A percentile compares a stretch with the other conserved stretches of the same genome.
Evolutionary conservation across 192 early-diverging fungal species (phyloP).

Genomic region (Coemansia asiatica): DNA sequence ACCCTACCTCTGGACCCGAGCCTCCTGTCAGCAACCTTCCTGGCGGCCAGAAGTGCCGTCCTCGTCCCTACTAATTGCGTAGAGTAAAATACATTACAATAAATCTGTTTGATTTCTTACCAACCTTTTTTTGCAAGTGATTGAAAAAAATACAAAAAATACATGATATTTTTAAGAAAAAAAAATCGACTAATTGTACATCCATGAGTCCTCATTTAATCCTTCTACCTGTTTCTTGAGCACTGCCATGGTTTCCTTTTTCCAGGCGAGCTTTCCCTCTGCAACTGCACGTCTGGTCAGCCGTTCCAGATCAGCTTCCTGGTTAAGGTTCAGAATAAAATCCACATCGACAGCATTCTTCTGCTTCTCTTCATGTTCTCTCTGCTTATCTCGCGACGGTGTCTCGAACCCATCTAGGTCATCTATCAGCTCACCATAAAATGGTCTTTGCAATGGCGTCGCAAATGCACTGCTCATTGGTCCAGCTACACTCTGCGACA

Average conservation of each 20-base stretch:
- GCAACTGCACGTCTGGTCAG: conserved; percentile 32
- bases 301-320: conserved; percentile 43
- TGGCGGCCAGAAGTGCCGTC: conserved; percentile 7
- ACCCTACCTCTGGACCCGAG: not conserved
- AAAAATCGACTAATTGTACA: conserved; percentile 29
- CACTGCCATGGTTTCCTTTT: conserved; percentile 25
- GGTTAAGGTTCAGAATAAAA: conserved; percentile 41
- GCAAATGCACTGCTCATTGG: not conserved
- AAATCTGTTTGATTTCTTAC: not conserved
- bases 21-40: conserved; percentile 1
- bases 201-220: conserved; percentile 39
- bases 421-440: not conserved
- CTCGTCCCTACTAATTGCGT: conserved; percentile 1
- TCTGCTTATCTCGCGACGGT: not conserved
- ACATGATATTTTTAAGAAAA: too few species aligned
- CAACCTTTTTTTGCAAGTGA: conserved; percentile 4
- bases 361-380: not conserved
- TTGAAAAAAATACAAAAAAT: too few species aligned
- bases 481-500: not conserved
- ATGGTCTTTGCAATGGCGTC: not conserved
- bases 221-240: conserved; percentile 28
- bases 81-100: too few species aligned
- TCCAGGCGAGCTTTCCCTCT: conserved; percentile 21
- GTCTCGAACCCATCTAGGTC: not conserved
- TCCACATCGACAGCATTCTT: conserved; percentile 24